Conservation (phyloP, 1,284 basidiomycete genomes). For the Cryptococcus sp. region DNA sequence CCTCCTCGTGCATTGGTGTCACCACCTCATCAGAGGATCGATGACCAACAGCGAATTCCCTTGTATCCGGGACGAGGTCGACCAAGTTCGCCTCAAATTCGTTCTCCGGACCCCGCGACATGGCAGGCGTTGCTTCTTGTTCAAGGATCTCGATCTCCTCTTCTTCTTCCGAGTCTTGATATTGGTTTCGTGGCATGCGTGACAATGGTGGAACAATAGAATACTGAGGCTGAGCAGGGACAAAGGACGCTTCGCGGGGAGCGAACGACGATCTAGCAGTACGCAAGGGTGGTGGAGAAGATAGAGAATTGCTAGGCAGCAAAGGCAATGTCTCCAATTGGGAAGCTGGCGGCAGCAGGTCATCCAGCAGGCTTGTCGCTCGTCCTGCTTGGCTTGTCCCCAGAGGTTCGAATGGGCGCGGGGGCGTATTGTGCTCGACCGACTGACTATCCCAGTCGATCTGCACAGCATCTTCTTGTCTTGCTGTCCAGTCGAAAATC, state of each 20-base stretch:
- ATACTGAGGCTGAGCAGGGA: no score
- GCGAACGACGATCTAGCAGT: not conserved
- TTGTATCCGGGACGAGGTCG: not conserved
- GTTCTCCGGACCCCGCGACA: not conserved
- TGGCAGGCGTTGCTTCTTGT: not conserved
- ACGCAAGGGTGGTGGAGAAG: no score
- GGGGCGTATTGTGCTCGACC: not conserved
- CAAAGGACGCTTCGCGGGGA: no score
- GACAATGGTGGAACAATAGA: no score
- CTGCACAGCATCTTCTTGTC: conserved; percentile 26
- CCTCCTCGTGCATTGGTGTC: not conserved
- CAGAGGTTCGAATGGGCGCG: not conserved
- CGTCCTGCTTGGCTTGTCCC: not conserved
- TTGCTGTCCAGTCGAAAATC: conserved; percentile 26
- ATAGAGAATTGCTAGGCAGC: no score
- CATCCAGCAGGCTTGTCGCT: no score
- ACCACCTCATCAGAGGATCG: not conserved
- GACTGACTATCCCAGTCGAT: conserved; percentile 31
- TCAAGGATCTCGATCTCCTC: conserved; percentile 6
- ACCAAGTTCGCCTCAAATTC: no score
- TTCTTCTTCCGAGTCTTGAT: not conserved
- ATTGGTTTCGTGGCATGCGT: no score
- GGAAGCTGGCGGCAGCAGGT: no score
- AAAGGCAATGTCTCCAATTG: no score
- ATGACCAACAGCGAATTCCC: not conserved